Base-by-base conservation (phyloP, 2,329 filamentous ascomycete species). In the Acephala macrosclerotiorum region DNA sequence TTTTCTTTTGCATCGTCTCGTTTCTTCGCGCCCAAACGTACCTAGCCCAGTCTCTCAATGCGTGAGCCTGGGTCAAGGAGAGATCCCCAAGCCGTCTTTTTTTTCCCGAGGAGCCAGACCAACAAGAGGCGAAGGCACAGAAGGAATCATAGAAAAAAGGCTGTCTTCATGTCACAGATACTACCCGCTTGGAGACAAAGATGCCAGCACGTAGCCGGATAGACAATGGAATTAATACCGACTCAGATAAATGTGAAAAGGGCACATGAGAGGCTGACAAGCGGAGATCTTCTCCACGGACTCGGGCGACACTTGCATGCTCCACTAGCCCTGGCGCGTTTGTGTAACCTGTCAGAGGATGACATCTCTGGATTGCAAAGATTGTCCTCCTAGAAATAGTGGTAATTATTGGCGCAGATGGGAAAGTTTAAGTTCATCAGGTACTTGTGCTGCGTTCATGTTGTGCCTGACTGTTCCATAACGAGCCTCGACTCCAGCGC, bases 221-320 rank as follows among this genome's bases (percentile, higher is more conserved):
- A 14, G 45, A 49, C 45, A 49, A 49, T 49, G 42, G 42, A 4
- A 49, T 7, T 14, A 49, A 49, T 49, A 25, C 45, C 11, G 45
- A 49, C n/a, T 49, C 45, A 22, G 6, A 49, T 20, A 11, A n/a
- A n/a, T 47, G 16, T 64, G 47, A 40, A 55, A 38, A 55, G 55
- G 29, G 49, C 29, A 33, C 29, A 9, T 9, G 29, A 33, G 29
- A 33, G 29, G 29, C 29, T 33, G 38, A 14, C 38, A 42, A 42
- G 56, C 42, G 35, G 35, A 57, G 61, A 64, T 36, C 47, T 56
- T 55, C 56, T 64, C 47, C 56, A 56, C 47, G 36, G 49, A 53
- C 57, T 36, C 20, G 16, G 29, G 4, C 29, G 29, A 33, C 29
- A 33, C 29, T 33, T 33, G 29, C 29, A 33, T 33, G 29, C 29